A percentile compares a stretch with the other conserved stretches of the same genome.
Conservation (phyloP, 345 rosid genomes). For the Salix viminalis region DNA sequence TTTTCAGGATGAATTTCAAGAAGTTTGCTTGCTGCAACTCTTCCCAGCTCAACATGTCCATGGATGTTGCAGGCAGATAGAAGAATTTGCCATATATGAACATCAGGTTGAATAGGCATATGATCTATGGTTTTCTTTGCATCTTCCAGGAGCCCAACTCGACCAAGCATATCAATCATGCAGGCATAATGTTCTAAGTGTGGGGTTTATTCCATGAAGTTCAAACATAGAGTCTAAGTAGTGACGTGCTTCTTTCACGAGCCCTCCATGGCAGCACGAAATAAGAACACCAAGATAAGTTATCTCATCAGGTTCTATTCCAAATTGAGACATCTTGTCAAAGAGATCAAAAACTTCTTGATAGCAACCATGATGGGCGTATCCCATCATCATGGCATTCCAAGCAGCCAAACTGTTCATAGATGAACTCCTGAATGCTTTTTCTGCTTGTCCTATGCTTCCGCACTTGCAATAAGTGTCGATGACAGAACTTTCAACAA, state of each 20-base stretch:
- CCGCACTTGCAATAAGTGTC: conserved; percentile 12
- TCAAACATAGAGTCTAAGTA: conserved; percentile 11
- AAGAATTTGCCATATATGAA: conserved; percentile 15
- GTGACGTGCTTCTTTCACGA: conserved; percentile 1
- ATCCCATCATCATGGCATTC: conserved; percentile 19
- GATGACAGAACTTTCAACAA: conserved; percentile 11
- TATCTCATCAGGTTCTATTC: conserved; percentile 12
- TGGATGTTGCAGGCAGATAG: conserved; percentile 15
- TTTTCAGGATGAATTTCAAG: conserved; percentile 17
- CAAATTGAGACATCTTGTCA: conserved; percentile 3
- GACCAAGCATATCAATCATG: conserved; percentile 21
- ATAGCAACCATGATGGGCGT: conserved; percentile 10
- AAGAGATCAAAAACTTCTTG: background rate
- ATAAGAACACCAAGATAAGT: conserved; percentile 13
- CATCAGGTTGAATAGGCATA: conserved; percentile 19
- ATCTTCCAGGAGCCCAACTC: conserved; percentile 12
- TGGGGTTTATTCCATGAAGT: conserved; percentile 5
- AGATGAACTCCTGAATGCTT: background rate
- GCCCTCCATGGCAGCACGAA: conserved; percentile 14
- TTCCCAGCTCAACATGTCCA: conserved; percentile 13
- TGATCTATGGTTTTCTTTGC: conserved; percentile 11
- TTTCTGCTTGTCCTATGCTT: conserved; percentile 5
- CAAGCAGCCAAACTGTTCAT: conserved; percentile 5
- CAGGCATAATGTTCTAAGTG: conserved; percentile 15
- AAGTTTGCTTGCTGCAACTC: conserved; percentile 11